Conservation (phyloP, 495 filamentous ascomycete genomes). For the Aspergillus nidulans region DNA sequence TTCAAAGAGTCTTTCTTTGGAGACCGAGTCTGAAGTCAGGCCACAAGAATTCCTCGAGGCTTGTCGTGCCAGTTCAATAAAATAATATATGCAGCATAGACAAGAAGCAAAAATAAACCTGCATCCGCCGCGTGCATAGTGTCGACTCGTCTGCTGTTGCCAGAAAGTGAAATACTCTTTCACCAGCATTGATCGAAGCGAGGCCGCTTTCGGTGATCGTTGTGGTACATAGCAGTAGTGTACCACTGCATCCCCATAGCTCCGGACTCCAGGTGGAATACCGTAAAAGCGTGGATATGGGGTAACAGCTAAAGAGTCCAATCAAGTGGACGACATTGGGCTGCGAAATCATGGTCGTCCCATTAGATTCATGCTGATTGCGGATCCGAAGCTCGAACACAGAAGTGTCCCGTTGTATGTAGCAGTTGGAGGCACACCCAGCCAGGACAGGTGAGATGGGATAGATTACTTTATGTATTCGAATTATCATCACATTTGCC, state of each 20-base stretch:
- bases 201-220: slow-evolving; percentile 2
- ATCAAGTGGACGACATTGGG: neutral
- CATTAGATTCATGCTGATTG: neutral
- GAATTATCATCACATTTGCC: slow-evolving; percentile 30
- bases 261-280: neutral
- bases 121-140: neutral
- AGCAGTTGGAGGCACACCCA: slow-evolving; percentile 9
- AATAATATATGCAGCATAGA: no score
- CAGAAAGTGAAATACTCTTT: neutral
- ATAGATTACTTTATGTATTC: slow-evolving; percentile 30
- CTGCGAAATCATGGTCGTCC: slow-evolving; percentile 1
- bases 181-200: neutral
- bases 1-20: neutral
- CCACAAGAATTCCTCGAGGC: neutral
- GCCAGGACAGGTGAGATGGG: slow-evolving; percentile 6
- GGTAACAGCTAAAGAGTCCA: neutral
- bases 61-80: no score
- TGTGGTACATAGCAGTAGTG: neutral
- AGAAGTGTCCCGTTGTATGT: slow-evolving; percentile 1
- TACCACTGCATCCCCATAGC: neutral
- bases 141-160: neutral
- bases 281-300: neutral
- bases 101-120: no score
- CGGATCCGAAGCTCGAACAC: neutral
- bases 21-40: neutral